Conservation (phyloP, 1,284 basidiomycete species). For the Cutaneotrichosporon cavernicola region DNA sequence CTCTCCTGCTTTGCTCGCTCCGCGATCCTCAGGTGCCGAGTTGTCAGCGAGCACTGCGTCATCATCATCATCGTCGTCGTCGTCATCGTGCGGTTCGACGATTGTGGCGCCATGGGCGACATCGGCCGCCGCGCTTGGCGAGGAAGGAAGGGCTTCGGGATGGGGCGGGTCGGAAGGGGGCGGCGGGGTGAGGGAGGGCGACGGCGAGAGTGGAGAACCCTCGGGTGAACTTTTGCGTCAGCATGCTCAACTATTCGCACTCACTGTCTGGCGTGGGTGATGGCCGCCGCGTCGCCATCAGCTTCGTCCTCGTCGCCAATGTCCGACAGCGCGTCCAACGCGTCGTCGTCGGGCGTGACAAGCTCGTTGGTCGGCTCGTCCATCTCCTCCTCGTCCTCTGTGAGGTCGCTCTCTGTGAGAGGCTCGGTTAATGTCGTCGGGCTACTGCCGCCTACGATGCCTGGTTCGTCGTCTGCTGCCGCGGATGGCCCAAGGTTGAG, state of each 20-base stretch:
- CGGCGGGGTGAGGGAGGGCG: slow-evolving; percentile 33
- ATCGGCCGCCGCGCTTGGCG: slow-evolving; percentile 12
- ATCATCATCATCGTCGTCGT: slow-evolving; percentile 1
- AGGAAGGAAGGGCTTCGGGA: slow-evolving; percentile 23
- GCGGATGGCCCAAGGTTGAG: slow-evolving; percentile 19
- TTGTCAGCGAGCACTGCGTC: slow-evolving; percentile 7
- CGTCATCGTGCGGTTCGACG: not conserved
- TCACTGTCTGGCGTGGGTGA: slow-evolving; percentile 5
- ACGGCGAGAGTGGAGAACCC: slow-evolving; percentile 21
- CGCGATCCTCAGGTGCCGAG: not conserved
- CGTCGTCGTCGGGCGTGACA: slow-evolving; percentile 14
- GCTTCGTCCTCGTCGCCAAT: slow-evolving; percentile 16
- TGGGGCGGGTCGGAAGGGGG: slow-evolving; percentile 28
- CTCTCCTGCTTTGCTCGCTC: not conserved
- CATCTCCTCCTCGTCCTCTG: slow-evolving; percentile 29
- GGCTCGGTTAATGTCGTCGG: slow-evolving; percentile 29
- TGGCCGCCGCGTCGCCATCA: not conserved
- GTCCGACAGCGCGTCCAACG: slow-evolving; percentile 12
- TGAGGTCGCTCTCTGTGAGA: slow-evolving; percentile 31
- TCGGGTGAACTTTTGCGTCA: slow-evolving; percentile 6
- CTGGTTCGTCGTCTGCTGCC: slow-evolving; percentile 12
- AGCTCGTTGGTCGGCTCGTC: slow-evolving; percentile 7
- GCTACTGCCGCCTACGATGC: slow-evolving; percentile 26
- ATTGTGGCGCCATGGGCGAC: slow-evolving; percentile 4
- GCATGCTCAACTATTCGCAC: not conserved